Evolutionary conservation across 176 grass and related monocot genomes (phyloP).

Genomic region (Musa troglodytarum): DNA sequence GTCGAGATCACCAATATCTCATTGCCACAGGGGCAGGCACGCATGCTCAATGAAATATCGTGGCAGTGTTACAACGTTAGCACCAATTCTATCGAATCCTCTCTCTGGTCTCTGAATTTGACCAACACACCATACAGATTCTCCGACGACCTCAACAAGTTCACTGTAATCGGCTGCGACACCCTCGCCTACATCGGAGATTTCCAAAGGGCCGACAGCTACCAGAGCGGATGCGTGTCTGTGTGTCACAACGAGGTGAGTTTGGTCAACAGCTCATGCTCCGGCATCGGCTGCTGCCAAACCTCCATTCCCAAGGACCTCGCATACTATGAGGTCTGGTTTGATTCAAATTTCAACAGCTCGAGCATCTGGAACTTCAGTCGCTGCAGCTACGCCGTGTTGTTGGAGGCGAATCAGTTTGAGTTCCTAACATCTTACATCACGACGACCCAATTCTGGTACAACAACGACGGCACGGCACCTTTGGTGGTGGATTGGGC

Average conservation of each 20-base stretch:
- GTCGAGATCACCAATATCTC: conserved; percentile 35
- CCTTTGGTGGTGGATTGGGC: conserved; percentile 68
- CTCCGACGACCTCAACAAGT: conserved; percentile 46
- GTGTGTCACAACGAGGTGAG: conserved; percentile 7
- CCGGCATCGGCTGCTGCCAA: conserved; percentile 70
- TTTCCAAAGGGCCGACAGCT: conserved; percentile 11
- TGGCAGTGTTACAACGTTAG: conserved; percentile 28
- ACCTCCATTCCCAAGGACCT: conserved; percentile 30
- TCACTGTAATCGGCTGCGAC: conserved; percentile 69
- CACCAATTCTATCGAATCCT: neutral
- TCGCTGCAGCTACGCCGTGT: conserved; percentile 35
- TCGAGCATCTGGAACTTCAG: conserved; percentile 4
- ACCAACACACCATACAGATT: conserved; percentile 23
- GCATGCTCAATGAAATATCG: conserved; percentile 38
- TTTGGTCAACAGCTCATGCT: conserved; percentile 38
- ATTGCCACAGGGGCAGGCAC: conserved; percentile 23
- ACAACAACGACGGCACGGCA: neutral
- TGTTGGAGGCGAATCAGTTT: conserved; percentile 21
- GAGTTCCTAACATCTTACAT: conserved; percentile 38
- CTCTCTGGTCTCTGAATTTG: conserved; percentile 4
- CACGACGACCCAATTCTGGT: conserved; percentile 17
- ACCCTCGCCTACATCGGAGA: conserved; percentile 39
- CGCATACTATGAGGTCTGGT: conserved; percentile 28
- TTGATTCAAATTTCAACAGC: conserved; percentile 31
- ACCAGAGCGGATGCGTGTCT: conserved; percentile 28